phyloP scores from a whole-genome alignment of 805 yeast genomes.

The Pichia scutulata region DNA sequence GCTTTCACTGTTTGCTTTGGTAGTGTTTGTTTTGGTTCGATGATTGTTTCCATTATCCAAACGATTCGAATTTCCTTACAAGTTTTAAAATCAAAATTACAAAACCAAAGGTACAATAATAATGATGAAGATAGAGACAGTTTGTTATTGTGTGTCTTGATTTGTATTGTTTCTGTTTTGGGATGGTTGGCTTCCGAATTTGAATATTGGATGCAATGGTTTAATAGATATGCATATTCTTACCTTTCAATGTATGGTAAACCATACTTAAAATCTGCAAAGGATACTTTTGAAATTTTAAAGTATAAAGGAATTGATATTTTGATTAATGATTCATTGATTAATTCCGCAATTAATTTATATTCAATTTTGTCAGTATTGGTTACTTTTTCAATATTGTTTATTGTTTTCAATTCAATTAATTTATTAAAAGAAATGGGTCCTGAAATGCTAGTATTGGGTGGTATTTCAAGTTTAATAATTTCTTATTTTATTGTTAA shows the following conservation, averaged over 20 bases:
- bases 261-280: slow-evolving; percentile 65
- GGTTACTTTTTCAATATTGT: slow-evolving; percentile 25
- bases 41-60: slow-evolving; percentile 70
- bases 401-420: neutral
- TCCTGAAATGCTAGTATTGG: slow-evolving; percentile 23
- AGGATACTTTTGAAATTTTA: slow-evolving; percentile 72
- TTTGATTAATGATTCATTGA: slow-evolving; percentile 73
- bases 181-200: slow-evolving; percentile 51
- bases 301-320: slow-evolving; percentile 79
- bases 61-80: slow-evolving; percentile 50
- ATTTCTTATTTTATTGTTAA: slow-evolving; percentile 71
- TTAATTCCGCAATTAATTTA: slow-evolving; percentile 71
- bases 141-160: slow-evolving; percentile 42
- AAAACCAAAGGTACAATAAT: slow-evolving; percentile 19
- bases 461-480: slow-evolving; percentile 35
- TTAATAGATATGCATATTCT: slow-evolving; percentile 86
- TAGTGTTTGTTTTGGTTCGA: slow-evolving; percentile 73
- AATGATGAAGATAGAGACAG: slow-evolving; percentile 29
- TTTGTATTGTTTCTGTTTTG: slow-evolving; percentile 42
- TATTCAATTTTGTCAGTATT: slow-evolving; percentile 62
- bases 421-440: slow-evolving; percentile 14
- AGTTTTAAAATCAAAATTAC: slow-evolving; percentile 38
- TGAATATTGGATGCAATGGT: slow-evolving; percentile 52
- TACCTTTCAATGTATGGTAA: slow-evolving; percentile 84
- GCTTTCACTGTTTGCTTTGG: slow-evolving; percentile 86